These are phyloP conservation scores for Ramalina intermedia DNA, from an alignment of 495 filamentous ascomycete species.

Conservation along the genomic window DNA sequence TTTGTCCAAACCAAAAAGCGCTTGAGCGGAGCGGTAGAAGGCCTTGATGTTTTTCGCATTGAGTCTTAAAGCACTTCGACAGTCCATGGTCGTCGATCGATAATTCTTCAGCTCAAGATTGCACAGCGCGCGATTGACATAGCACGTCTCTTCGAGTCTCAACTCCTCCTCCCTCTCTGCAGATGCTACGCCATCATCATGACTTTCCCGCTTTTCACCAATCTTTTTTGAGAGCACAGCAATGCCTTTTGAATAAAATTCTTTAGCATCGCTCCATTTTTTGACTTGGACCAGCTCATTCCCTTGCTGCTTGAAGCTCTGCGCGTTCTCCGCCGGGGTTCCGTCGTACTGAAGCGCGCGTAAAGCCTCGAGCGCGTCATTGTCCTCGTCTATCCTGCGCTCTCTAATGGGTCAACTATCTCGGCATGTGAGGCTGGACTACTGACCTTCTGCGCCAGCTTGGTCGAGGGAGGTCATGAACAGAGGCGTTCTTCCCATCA, in stretches of 20 bases:
- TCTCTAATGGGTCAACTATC: slow-evolving; percentile 2
- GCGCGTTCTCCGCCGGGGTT: slow-evolving; percentile 62
- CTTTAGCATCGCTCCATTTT: slow-evolving; percentile 69
- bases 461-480: slow-evolving; percentile 92
- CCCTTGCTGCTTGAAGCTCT: slow-evolving; percentile 72
- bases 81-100: slow-evolving; percentile 67
- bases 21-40: slow-evolving; percentile 65
- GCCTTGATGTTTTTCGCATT: slow-evolving; percentile 75
- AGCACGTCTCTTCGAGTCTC: slow-evolving; percentile 55
- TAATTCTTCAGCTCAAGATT: slow-evolving; percentile 80
- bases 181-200: slow-evolving; percentile 9
- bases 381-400: slow-evolving; percentile 36
- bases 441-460: slow-evolving; percentile 38
- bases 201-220: slow-evolving; percentile 18
- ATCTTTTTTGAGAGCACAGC: slow-evolving; percentile 43
- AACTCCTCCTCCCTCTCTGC: slow-evolving; percentile 44
- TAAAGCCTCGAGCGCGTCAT: slow-evolving; percentile 69
- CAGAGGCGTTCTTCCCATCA: slow-evolving; percentile 69
- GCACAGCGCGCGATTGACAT: slow-evolving; percentile 76
- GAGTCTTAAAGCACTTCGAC: slow-evolving; percentile 60
- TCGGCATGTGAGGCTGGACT: neutral
- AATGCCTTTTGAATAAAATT: slow-evolving; percentile 80
- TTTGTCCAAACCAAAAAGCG: slow-evolving; percentile 59
- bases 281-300: slow-evolving; percentile 70
- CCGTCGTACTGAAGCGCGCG: slow-evolving; percentile 88